phyloP scores from a whole-genome alignment of 306 rosid genomes.

The Casuarina equisetifolia region DNA sequence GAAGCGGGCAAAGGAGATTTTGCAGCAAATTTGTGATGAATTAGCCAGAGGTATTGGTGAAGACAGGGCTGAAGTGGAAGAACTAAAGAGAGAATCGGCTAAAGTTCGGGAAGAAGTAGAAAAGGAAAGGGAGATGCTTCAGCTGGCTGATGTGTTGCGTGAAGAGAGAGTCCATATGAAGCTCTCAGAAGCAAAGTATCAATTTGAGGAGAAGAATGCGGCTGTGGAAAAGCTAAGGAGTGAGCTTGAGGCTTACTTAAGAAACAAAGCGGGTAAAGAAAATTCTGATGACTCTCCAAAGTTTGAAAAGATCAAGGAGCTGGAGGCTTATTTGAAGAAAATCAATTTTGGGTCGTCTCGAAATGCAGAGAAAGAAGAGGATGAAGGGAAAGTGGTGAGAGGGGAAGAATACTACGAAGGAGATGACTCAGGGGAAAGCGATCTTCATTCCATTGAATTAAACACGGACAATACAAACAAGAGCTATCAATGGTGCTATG shows the following conservation, averaged over 20 bases:
- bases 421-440: slow-evolving; percentile 62
- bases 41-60: slow-evolving; percentile 78
- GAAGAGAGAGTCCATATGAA: slow-evolving; percentile 99
- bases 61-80: slow-evolving; percentile 80
- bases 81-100: slow-evolving; percentile 69
- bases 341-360: slow-evolving; percentile 51
- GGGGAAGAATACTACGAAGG: slow-evolving; percentile 42
- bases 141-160: slow-evolving; percentile 71
- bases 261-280: slow-evolving; percentile 39
- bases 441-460: slow-evolving; percentile 86
- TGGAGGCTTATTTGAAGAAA: slow-evolving; percentile 63
- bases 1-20: slow-evolving; percentile 76
- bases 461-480: slow-evolving; percentile 67
- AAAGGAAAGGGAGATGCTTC: slow-evolving; percentile 95
- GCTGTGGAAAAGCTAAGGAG: slow-evolving; percentile 60
- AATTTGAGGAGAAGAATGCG: slow-evolving; percentile 90
- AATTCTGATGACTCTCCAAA: slow-evolving; percentile 41
- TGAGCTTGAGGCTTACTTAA: slow-evolving; percentile 62
- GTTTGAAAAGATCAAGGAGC: slow-evolving; percentile 56
- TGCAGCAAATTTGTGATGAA: slow-evolving; percentile 83
- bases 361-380: slow-evolving; percentile 25
- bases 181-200: slow-evolving; percentile 86
- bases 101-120: slow-evolving; percentile 78
- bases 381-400: slow-evolving; percentile 37
- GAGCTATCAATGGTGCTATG: slow-evolving; percentile 66